Evolutionary conservation across 176 grass and related monocot species (phyloP).

Genomic region (Bonia amplexicaulis): DNA sequence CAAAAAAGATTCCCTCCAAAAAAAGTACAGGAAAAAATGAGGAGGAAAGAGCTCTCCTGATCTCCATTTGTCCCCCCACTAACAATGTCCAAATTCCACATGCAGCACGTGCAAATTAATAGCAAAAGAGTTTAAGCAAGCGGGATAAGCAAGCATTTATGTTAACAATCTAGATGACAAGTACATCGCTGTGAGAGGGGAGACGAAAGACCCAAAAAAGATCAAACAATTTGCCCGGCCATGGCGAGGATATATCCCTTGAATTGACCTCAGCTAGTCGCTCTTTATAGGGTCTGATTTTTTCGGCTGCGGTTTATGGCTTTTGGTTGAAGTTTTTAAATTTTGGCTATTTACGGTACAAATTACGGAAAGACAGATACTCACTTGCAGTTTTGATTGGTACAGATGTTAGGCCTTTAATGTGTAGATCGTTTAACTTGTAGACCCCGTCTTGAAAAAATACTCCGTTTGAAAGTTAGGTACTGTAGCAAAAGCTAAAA

Average conservation of each 20-base stretch:
- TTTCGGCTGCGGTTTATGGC: too few species aligned
- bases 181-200: background rate
- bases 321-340: too few species aligned
- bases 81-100: conserved; percentile 3
- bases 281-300: too few species aligned
- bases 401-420: too few species aligned
- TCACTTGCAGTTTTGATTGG: too few species aligned
- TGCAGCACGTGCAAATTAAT: conserved; percentile 16
- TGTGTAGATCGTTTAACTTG: too few species aligned
- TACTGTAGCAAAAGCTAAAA: too few species aligned
- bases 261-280: background rate
- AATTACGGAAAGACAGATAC: too few species aligned
- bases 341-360: too few species aligned
- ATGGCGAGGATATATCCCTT: background rate
- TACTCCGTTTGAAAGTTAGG: too few species aligned
- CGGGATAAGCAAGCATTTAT: background rate
- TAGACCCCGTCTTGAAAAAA: too few species aligned
- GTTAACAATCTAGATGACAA: conserved; percentile 14
- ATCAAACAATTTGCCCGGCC: background rate
- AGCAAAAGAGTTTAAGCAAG: background rate
- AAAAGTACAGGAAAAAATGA: background rate
- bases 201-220: background rate
- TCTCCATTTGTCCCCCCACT: conserved; percentile 2
- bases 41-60: background rate
- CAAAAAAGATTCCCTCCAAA: background rate